Evolutionary conservation across 352 stramenopile genomes (phyloP), one percentile per base, ranked within the genome.

Genomic region (Globisporangium perplexum): DNA sequence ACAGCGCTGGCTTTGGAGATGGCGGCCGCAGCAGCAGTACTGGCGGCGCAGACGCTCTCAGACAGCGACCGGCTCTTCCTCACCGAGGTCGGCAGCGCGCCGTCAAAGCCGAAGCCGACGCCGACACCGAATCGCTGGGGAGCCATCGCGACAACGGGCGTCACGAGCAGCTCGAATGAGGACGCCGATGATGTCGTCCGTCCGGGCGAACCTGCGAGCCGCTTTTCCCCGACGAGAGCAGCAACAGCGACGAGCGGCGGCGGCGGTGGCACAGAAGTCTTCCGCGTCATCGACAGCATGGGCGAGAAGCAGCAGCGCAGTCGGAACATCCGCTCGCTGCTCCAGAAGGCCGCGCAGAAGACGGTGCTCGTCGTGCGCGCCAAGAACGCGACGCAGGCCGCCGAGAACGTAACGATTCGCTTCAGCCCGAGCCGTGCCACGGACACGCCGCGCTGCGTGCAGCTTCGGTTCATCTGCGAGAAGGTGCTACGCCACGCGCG

Each of bases 321-420:
- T 39, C 78, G 74, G 52, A 80, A 71, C 20, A 79, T 88, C 26
- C 79, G 75, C 20, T 65, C 62, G 15, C 65, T 87, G 54, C 82
- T 90, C 50, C 79, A 88, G 38, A 66, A 74, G 42, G 79, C 79
- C 20, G 79, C 79, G 10, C 70, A 90, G 57, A 86, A 84, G 53
- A 90, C 79, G 1, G 79, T 90, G 35, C 66, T 90, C 14, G 76
- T 90, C 6, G 77, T 90, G 5, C 76, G 79, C 5, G 69, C 79
- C 1, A 88, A 88, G 50, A 87, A 86, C 43, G 77, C 79, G 0
- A 84, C 76, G 31, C 76, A 87, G 53, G 74, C 76, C 7, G 74
- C 76, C 12, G 76, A 90, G 43, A 74, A 77, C 28, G 77, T 87
- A 24, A 87, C 74, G 2, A 67, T 90, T 4, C 71, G 73, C 15